Evolutionary conservation across 352 stramenopile species (phyloP).

Genomic region (Globisporangium takayamanum): DNA sequence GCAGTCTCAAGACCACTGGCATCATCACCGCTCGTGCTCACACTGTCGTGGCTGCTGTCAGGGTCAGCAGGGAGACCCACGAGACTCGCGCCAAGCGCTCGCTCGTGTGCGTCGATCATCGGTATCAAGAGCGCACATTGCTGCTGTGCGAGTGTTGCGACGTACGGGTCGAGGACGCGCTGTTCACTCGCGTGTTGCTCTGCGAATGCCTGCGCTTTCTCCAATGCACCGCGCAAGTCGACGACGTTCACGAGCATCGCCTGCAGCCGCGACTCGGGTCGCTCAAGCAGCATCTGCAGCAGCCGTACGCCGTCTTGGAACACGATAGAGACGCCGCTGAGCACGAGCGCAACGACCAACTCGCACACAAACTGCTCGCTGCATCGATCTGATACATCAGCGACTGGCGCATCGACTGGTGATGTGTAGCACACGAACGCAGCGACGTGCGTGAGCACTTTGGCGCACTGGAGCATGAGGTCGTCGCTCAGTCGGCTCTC

Average conservation of each 20-base stretch:
- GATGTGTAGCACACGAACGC: conserved; percentile 10
- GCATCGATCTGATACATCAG: background rate
- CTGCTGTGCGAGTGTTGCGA: conserved; percentile 34
- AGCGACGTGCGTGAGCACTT: conserved; percentile 10
- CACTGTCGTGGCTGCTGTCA: conserved; percentile 14
- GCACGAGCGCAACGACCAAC: conserved; percentile 45
- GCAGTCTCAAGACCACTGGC: conserved; percentile 3
- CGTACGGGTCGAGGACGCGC: conserved; percentile 29
- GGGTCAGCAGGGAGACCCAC: conserved; percentile 31
- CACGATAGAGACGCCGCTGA: conserved; percentile 46
- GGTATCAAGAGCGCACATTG: conserved; percentile 32
- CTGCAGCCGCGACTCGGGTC: conserved; percentile 10
- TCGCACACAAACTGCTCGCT: conserved; percentile 25
- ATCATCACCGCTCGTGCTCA: background rate
- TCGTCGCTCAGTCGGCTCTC: conserved; percentile 6
- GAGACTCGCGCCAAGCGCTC: conserved; percentile 34
- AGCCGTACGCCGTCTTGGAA: conserved; percentile 50
- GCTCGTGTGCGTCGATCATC: conserved; percentile 49
- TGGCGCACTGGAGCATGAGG: conserved; percentile 6
- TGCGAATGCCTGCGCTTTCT: conserved; percentile 35
- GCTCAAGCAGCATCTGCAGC: conserved; percentile 55
- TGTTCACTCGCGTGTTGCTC: conserved; percentile 25
- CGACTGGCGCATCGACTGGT: background rate
- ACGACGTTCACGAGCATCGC: conserved; percentile 20
- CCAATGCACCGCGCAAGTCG: conserved; percentile 57